Evolutionary conservation across 257 asterid genomes (phyloP).

Genomic region (Nicotiana attenuata): DNA sequence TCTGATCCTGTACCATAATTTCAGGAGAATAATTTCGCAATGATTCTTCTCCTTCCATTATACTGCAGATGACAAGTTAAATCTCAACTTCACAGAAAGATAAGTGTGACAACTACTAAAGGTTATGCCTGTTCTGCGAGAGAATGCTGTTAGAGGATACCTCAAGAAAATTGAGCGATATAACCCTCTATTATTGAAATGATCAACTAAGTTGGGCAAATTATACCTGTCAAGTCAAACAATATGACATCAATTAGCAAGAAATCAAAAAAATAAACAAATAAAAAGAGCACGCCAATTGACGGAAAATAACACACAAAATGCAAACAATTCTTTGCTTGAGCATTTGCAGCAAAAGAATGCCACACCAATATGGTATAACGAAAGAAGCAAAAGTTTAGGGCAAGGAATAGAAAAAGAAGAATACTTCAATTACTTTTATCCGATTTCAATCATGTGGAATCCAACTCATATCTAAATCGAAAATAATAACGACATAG

Average conservation of each 20-base stretch:
- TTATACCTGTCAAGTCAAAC: constrained; percentile 51
- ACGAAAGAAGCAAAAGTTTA: not conserved
- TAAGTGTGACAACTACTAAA: not conserved
- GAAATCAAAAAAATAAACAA: constrained; percentile 2
- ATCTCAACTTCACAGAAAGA: not conserved
- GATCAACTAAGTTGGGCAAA: constrained; percentile 75
- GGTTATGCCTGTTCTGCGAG: not conserved
- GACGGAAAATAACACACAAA: not conserved
- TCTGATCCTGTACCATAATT: constrained; percentile 41
- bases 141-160: constrained; percentile 25
- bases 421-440: not conserved
- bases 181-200: constrained; percentile 86
- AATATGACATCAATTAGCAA: not conserved
- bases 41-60: constrained; percentile 91
- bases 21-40: constrained; percentile 81
- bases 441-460: not conserved
- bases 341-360: not conserved
- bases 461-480: not conserved
- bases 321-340: not conserved
- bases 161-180: constrained; percentile 89
- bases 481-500: not conserved
- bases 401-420: not conserved
- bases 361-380: not conserved
- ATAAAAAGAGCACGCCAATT: not conserved
- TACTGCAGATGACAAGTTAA: constrained; percentile 39